A percentile compares a stretch with the other conserved stretches of the same genome.
phyloP scores from a whole-genome alignment of 1,284 basidiomycete species.

The Cutaneotrichosporon dermatis region DNA sequence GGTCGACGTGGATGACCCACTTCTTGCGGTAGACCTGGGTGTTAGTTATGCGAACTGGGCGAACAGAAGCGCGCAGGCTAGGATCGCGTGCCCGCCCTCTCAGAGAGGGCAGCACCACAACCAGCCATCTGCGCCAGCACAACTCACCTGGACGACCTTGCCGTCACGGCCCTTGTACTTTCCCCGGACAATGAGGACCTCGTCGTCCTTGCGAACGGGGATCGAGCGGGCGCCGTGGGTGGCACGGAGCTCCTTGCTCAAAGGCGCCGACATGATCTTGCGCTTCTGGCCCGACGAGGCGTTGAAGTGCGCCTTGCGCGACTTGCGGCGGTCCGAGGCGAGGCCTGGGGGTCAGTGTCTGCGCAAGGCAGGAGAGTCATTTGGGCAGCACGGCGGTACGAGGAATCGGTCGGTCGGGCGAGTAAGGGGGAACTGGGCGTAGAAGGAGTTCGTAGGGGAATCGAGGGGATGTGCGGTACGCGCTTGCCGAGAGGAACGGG shows the following conservation, averaged over 20 bases:
- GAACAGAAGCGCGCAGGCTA: no score
- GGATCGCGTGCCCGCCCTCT: no score
- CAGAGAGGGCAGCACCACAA: no score
- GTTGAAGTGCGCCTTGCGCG: conserved; percentile 91
- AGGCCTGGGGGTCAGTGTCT: conserved; percentile 33
- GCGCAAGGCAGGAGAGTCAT: no score
- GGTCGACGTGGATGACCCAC: conserved; percentile 96
- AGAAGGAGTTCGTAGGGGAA: no score
- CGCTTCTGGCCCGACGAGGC: conserved; percentile 89
- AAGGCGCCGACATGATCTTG: conserved; percentile 95
- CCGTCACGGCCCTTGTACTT: conserved; percentile 99
- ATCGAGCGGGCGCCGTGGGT: conserved; percentile 92
- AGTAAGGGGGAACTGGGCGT: no score
- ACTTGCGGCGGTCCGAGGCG: conserved; percentile 71
- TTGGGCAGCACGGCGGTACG: neutral
- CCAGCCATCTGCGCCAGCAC: neutral
- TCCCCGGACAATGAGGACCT: conserved; percentile 92
- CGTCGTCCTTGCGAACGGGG: conserved; percentile 96
- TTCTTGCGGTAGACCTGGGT: conserved; percentile 98
- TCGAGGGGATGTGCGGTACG: no score
- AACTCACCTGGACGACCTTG: conserved; percentile 72
- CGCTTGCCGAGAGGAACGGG: no score
- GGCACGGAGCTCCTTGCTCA: conserved; percentile 89
- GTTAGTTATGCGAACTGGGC: no score
- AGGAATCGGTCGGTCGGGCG: no score